phyloP scores from a whole-genome alignment of 106 monocot species.

The Platanthera zijinensis region DNA sequence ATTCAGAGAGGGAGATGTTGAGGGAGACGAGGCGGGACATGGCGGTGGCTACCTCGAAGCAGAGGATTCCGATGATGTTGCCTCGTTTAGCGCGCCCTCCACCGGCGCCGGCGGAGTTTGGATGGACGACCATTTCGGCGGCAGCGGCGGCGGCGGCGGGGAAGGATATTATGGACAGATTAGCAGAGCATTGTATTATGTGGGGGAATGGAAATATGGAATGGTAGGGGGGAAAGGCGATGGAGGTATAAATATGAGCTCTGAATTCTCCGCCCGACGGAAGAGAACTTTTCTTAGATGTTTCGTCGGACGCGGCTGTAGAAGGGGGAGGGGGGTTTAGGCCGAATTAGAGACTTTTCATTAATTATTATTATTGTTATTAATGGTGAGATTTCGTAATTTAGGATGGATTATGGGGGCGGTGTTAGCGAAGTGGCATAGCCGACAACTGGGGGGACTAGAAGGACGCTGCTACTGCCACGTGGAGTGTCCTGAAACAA shows the following conservation, averaged over 20 bases:
- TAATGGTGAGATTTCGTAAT: too few relatives aligned
- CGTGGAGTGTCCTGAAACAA: too few relatives aligned
- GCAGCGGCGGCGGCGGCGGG: too few relatives aligned
- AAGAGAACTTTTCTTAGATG: not conserved
- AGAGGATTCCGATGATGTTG: not conserved
- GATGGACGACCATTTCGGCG: not conserved
- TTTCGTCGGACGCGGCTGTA: not conserved
- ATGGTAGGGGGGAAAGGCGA: not conserved
- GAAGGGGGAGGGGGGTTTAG: too few relatives aligned
- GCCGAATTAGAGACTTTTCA: too few relatives aligned
- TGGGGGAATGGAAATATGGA: not conserved
- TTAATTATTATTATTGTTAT: too few relatives aligned
- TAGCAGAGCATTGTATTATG: not conserved
- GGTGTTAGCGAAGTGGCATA: too few relatives aligned
- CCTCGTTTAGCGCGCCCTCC: not conserved
- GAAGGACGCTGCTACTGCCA: too few relatives aligned
- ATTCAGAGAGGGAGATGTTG: conserved; percentile 49
- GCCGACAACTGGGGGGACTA: too few relatives aligned
- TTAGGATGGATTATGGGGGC: too few relatives aligned
- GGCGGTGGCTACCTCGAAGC: not conserved
- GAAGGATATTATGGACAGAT: not conserved
- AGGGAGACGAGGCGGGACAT: conserved; percentile 67
- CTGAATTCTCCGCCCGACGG: not conserved
- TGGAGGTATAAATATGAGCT: not conserved
- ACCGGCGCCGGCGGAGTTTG: not conserved